Evolutionary conservation across 2,329 filamentous ascomycete genomes (phyloP).

Genomic region (Aotearoamyces nothofagi): DNA sequence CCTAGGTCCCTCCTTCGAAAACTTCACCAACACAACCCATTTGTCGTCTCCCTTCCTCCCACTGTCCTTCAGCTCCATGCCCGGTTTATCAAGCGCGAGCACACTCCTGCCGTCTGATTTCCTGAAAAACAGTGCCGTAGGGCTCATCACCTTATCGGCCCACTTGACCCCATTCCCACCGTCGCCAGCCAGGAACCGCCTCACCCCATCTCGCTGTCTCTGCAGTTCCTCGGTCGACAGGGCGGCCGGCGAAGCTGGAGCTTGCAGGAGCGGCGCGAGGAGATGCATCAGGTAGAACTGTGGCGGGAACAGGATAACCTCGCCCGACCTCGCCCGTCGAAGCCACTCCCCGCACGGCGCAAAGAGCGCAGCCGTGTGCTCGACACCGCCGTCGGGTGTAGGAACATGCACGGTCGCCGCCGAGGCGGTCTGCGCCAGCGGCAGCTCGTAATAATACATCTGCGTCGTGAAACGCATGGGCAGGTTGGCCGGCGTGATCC

Average conservation of each 20-base stretch:
- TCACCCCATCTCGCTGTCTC: constrained; percentile 33
- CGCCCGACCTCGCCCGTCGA: constrained; percentile 38
- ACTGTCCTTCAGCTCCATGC: constrained; percentile 33
- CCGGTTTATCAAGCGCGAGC: constrained; percentile 41
- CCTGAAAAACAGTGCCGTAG: constrained; percentile 28
- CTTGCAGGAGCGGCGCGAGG: constrained; percentile 35
- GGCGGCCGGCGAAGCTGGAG: constrained; percentile 15
- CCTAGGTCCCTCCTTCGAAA: constrained; percentile 32
- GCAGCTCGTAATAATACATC: constrained; percentile 91
- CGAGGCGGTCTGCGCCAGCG: constrained; percentile 25
- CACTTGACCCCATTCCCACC: constrained; percentile 27
- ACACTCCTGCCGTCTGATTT: constrained; percentile 36
- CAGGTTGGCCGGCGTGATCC: constrained; percentile 67
- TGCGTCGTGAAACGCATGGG: constrained; percentile 80
- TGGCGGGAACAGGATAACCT: constrained; percentile 80
- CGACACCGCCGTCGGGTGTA: constrained; percentile 50
- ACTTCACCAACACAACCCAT: constrained; percentile 40
- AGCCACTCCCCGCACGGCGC: constrained; percentile 58
- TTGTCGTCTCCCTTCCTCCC: constrained; percentile 39
- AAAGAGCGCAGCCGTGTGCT: constrained; percentile 64
- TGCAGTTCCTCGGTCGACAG: constrained; percentile 21
- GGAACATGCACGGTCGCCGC: constrained; percentile 32
- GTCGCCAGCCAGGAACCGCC: constrained; percentile 34
- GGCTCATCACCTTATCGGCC: constrained; percentile 47
- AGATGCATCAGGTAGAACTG: constrained; percentile 63